phyloP scores from a whole-genome alignment of 2,329 filamentous ascomycete species.

The Fusarium austroafricanum region DNA sequence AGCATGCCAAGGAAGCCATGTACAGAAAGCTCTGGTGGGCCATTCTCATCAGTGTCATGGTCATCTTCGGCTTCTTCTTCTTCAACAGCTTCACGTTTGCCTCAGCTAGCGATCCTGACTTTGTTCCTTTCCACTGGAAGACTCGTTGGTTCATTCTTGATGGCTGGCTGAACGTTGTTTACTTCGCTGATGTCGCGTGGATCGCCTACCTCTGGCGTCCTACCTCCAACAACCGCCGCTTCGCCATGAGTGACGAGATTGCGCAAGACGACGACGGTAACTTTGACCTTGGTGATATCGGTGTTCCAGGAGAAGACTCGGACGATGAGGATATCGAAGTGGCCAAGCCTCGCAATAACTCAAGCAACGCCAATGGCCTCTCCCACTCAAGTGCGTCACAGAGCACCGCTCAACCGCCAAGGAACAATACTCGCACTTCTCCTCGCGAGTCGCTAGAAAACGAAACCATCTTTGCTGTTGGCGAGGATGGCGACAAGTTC shows the following conservation, averaged over 20 bases:
- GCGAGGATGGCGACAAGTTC: constrained; percentile 85
- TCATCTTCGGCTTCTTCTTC: constrained; percentile 99
- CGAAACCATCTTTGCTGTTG: constrained; percentile 96
- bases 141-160: constrained; percentile 97
- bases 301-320: constrained; percentile 72
- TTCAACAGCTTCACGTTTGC: constrained; percentile 97
- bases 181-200: constrained; percentile 91
- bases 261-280: constrained; percentile 96
- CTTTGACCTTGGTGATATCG: constrained; percentile 95
- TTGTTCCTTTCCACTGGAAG: constrained; percentile 97
- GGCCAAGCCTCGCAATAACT: constrained; percentile 51
- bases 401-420: constrained; percentile 40
- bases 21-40: constrained; percentile 99
- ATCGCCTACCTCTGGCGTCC: constrained; percentile 97
- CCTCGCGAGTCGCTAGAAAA: constrained; percentile 75
- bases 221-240: constrained; percentile 94
- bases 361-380: constrained; percentile 44
- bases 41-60: constrained; percentile 89
- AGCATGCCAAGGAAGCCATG: constrained; percentile 93
- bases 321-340: constrained; percentile 67
- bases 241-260: constrained; percentile 99
- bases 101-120: constrained; percentile 84
- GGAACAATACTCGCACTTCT: constrained; percentile 51
- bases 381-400: constrained; percentile 41
- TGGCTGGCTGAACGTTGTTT: constrained; percentile 96